Percentiles rank a stretch among this genome's conserved stretches.
Conservation (phyloP, 805 yeast genomes). For the Candida sphagnicola region DNA sequence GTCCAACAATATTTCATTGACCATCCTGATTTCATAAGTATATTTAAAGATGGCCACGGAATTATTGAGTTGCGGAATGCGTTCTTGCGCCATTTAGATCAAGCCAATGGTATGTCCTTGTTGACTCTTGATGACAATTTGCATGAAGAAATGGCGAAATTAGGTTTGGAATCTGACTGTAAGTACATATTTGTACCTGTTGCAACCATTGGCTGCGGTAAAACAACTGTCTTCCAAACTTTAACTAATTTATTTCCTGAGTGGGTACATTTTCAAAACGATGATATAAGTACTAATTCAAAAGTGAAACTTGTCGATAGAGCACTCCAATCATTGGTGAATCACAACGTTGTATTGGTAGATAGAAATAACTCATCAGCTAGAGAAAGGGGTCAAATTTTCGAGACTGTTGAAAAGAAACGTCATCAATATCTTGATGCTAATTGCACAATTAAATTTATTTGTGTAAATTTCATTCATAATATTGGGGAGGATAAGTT, state of each 20-base stretch:
- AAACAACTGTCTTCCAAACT: constrained; percentile 74
- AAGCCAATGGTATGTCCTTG: constrained; percentile 56
- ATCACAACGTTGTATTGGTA: constrained; percentile 50
- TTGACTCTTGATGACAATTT: constrained; percentile 40
- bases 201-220: constrained; percentile 93
- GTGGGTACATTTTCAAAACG: constrained; percentile 82
- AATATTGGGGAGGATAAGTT: constrained; percentile 26
- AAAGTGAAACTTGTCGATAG: constrained; percentile 46
- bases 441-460: constrained; percentile 42
- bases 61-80: constrained; percentile 67
- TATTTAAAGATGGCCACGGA: constrained; percentile 58
- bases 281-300: constrained; percentile 52
- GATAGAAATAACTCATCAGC: constrained; percentile 82
- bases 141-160: constrained; percentile 8
- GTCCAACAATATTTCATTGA: constrained; percentile 51
- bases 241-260: constrained; percentile 49
- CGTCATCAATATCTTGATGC: constrained; percentile 41
- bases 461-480: constrained; percentile 64
- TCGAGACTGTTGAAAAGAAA: constrained; percentile 45
- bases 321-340: constrained; percentile 32
- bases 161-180: constrained; percentile 17
- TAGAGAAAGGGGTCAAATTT: constrained; percentile 65
- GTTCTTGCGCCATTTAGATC: constrained; percentile 46
- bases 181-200: constrained; percentile 74
- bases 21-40: constrained; percentile 43